Evolutionary conservation across 2,329 filamentous ascomycete species (phyloP).

Genomic region (Pseudocercospora ulei): DNA sequence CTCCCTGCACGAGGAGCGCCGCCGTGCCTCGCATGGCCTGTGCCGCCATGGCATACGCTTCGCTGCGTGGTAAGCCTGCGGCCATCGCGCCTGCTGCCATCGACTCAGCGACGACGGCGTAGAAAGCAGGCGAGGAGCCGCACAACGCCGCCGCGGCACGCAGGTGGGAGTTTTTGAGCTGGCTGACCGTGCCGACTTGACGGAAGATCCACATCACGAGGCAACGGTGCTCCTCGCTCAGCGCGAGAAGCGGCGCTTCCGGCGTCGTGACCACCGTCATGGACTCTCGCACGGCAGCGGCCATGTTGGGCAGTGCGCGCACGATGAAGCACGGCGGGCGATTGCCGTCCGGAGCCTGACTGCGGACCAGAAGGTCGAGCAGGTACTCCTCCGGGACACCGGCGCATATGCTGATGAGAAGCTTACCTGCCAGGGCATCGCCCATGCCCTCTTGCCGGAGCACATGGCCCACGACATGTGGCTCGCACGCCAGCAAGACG

Average conservation of each 20-base stretch:
- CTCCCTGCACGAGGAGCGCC: slow-evolving; percentile 54
- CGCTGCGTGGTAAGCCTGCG: slow-evolving; percentile 61
- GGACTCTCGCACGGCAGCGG: slow-evolving; percentile 7
- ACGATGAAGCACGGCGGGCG: no score
- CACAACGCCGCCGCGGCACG: slow-evolving; percentile 62
- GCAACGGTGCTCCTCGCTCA: no score
- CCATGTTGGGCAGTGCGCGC: slow-evolving; percentile 15
- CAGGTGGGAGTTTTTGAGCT: slow-evolving; percentile 57
- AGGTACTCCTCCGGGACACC: slow-evolving; percentile 12
- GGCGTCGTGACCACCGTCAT: slow-evolving; percentile 12
- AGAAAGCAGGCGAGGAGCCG: slow-evolving; percentile 64
- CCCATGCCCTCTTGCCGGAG: slow-evolving; percentile 10
- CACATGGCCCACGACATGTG: slow-evolving; percentile 9
- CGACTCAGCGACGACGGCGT: slow-evolving; percentile 62
- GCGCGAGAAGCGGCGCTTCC: not conserved
- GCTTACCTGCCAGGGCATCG: slow-evolving; percentile 10
- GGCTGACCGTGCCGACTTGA: slow-evolving; percentile 60
- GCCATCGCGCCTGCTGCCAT: slow-evolving; percentile 65
- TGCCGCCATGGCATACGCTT: slow-evolving; percentile 64
- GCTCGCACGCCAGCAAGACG: slow-evolving; percentile 13
- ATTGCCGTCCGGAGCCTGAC: not conserved
- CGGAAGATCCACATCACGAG: slow-evolving; percentile 66
- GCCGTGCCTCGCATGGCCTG: slow-evolving; percentile 67
- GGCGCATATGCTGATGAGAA: slow-evolving; percentile 15
- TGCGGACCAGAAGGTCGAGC: not conserved